Evolutionary conservation across 2,329 filamentous ascomycete species (phyloP).

Genomic region (Colletotrichum phormii): DNA sequence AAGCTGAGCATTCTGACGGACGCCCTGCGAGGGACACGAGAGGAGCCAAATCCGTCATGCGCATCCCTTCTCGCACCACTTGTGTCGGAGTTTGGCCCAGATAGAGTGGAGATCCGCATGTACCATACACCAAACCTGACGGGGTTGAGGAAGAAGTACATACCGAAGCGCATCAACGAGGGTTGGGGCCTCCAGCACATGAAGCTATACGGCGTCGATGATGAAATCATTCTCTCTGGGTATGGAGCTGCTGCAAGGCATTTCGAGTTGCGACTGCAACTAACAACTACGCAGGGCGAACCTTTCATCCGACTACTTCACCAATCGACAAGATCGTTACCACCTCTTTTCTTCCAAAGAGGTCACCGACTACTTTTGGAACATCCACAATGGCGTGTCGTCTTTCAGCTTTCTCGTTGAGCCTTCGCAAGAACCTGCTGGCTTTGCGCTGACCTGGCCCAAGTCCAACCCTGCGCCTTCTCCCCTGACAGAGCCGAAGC

Average conservation of each 20-base stretch:
- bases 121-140: slow-evolving; percentile 98
- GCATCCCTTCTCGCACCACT: slow-evolving; percentile 89
- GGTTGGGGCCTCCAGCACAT: slow-evolving; percentile 99
- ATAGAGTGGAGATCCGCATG: slow-evolving; percentile 93
- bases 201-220: slow-evolving; percentile 97
- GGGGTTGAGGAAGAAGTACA: slow-evolving; percentile 82
- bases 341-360: slow-evolving; percentile 86
- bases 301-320: slow-evolving; percentile 93
- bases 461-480: slow-evolving; percentile 77
- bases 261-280: not conserved
- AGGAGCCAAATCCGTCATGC: slow-evolving; percentile 86
- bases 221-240: slow-evolving; percentile 95
- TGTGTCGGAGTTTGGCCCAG: slow-evolving; percentile 84
- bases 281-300: slow-evolving; percentile 70
- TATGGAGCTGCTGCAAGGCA: slow-evolving; percentile 50
- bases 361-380: slow-evolving; percentile 84
- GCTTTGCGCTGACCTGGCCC: slow-evolving; percentile 80
- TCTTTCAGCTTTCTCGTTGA: slow-evolving; percentile 85
- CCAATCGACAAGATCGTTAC: slow-evolving; percentile 93
- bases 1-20: slow-evolving; percentile 92
- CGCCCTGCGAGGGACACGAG: slow-evolving; percentile 88
- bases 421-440: slow-evolving; percentile 67
- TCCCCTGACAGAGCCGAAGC: slow-evolving; percentile 76
- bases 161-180: slow-evolving; percentile 94
- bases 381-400: slow-evolving; percentile 80